Percentiles rank a stretch among this genome's conserved stretches.
Conservation (phyloP, 2,329 filamentous ascomycete species). For the Myriosclerotinia curreyana region DNA sequence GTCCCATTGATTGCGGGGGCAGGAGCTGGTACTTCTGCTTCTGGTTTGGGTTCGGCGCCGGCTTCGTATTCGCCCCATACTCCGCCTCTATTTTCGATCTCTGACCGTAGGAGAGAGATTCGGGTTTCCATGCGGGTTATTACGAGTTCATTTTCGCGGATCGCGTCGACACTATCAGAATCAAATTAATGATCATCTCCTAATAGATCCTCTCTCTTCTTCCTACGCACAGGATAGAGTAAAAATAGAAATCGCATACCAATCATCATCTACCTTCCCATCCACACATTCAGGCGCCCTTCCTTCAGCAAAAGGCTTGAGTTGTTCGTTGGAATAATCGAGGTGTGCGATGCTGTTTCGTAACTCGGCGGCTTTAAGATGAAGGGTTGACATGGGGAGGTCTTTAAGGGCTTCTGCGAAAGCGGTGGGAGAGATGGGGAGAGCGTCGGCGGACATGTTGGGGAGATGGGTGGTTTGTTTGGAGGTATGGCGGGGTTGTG, state of each 20-base stretch:
- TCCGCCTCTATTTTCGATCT: constrained; percentile 56
- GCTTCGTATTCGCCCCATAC: constrained; percentile 57
- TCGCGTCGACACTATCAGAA: constrained; percentile 61
- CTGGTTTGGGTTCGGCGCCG: constrained; percentile 43
- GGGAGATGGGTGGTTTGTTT: background rate
- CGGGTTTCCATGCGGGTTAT: constrained; percentile 66
- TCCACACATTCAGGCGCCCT: constrained; percentile 27
- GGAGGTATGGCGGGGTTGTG: background rate
- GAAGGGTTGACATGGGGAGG: constrained; percentile 61
- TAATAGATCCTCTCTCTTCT: constrained; percentile 69
- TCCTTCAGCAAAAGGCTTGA: constrained; percentile 62
- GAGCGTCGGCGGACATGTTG: constrained; percentile 59
- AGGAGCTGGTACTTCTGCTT: constrained; percentile 25
- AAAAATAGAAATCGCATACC: constrained; percentile 36
- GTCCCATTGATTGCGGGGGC: constrained; percentile 28
- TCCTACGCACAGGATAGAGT: constrained; percentile 47
- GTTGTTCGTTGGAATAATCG: constrained; percentile 69
- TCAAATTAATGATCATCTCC: constrained; percentile 62
- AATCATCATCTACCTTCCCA: constrained; percentile 61
- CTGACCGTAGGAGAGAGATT: constrained; percentile 59
- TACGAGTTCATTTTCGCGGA: constrained; percentile 67
- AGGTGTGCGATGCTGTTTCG: constrained; percentile 73
- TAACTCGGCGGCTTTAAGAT: constrained; percentile 72
- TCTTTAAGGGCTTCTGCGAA: constrained; percentile 67
- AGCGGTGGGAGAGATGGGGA: constrained; percentile 58